Percentiles rank a stretch among this genome's conserved stretches.
Conservation (phyloP, 192 early-diverging fungal genomes). For the Neocallimastix lanati region DNA sequence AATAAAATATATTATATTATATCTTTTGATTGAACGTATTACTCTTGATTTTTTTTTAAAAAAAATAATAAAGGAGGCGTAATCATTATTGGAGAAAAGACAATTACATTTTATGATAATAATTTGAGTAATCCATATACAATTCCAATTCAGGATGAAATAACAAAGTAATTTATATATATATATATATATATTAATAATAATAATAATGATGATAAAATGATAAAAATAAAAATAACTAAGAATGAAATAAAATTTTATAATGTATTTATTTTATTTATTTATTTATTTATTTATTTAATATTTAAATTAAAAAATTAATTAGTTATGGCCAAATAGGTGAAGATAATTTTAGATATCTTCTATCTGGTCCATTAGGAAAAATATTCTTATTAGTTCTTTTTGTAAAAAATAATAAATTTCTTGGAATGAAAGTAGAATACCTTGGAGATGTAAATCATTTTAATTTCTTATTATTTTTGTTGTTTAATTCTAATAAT, state of each 20-base stretch:
- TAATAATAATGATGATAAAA: constrained; percentile 21
- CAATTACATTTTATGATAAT: constrained; percentile 25
- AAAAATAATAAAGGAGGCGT: constrained; percentile 18
- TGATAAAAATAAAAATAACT: background rate
- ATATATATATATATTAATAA: constrained; percentile 21
- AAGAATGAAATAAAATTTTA: too few species aligned
- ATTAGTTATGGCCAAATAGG: background rate
- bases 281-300: too few species aligned
- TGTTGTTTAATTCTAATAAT: too few species aligned
- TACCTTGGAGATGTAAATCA: background rate
- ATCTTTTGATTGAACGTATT: too few species aligned
- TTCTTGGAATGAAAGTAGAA: background rate
- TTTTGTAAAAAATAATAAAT: background rate
- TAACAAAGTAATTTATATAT: constrained; percentile 4
- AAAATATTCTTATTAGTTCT: background rate
- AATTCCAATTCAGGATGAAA: background rate
- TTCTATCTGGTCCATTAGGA: background rate
- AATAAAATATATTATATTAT: too few species aligned
- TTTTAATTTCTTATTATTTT: too few species aligned
- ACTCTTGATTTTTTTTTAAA: too few species aligned
- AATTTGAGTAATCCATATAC: background rate
- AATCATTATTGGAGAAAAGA: constrained; percentile 30
- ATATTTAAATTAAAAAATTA: too few species aligned
- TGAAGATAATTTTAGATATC: background rate
- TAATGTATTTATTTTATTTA: too few species aligned